Evolutionary conservation across 441 rosid species (phyloP).

Genomic region (Adansonia grandidieri): DNA sequence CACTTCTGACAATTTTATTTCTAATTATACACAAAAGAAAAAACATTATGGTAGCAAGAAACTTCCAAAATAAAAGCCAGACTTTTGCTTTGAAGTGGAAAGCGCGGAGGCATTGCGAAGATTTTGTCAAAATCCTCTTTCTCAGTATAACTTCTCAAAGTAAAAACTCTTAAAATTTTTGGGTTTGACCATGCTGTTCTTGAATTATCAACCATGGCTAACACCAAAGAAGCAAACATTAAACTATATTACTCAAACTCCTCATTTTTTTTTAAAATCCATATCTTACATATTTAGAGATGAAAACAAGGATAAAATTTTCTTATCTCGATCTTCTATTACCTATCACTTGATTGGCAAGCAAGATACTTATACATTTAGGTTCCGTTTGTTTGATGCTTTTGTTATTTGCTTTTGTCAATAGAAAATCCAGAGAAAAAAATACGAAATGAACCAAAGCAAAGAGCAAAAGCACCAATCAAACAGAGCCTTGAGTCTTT

Average conservation of each 20-base stretch:
- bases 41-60: no score
- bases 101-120: no score
- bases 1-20: slow-evolving; percentile 54
- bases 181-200: background rate
- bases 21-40: no score
- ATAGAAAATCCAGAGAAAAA: background rate
- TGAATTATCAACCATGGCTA: background rate
- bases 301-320: background rate
- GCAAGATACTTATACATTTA: background rate
- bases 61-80: no score
- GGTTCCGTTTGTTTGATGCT: background rate
- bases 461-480: background rate
- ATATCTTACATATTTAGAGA: no score
- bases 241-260: no score
- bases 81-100: no score
- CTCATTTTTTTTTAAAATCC: no score
- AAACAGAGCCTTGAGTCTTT: background rate
- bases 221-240: background rate
- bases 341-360: background rate
- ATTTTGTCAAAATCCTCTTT: no score
- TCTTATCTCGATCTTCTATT: background rate
- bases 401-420: background rate
- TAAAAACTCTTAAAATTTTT: background rate
- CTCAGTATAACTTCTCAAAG: no score
- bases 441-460: background rate